Percentiles rank a stretch among this genome's conserved stretches.
Conservation (phyloP, 192 early-diverging fungal species). For the Funneliformis mosseae region DNA sequence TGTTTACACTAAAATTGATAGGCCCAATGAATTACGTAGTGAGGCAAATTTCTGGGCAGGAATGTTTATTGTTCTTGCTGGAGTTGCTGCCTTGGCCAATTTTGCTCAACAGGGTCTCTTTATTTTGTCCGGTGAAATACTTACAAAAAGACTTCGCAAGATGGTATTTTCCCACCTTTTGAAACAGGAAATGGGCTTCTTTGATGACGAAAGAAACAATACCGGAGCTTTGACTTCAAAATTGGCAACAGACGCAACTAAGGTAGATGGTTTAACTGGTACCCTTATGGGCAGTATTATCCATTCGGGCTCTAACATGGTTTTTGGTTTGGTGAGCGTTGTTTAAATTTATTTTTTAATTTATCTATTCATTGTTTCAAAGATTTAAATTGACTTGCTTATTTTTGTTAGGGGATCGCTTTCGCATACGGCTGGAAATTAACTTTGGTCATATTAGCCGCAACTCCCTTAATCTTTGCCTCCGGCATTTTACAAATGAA, state of each 20-base stretch:
- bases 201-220: conserved; percentile 74
- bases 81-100: conserved; percentile 55
- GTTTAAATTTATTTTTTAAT: background rate
- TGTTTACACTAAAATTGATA: background rate
- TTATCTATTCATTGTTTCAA: conserved; percentile 8
- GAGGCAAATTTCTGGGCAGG: conserved; percentile 54
- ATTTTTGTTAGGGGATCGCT: conserved; percentile 3
- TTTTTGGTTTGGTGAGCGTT: conserved; percentile 34
- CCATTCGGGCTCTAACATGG: conserved; percentile 42
- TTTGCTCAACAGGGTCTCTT: conserved; percentile 59
- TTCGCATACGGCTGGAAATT: conserved; percentile 28
- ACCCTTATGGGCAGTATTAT: conserved; percentile 54
- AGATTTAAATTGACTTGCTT: background rate
- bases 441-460: conserved; percentile 25
- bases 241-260: conserved; percentile 76
- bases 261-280: conserved; percentile 49
- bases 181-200: conserved; percentile 84
- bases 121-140: conserved; percentile 48
- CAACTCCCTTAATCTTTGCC: conserved; percentile 26
- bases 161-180: conserved; percentile 71
- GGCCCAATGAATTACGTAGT: background rate
- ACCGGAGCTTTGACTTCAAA: conserved; percentile 80
- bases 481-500: conserved; percentile 53
- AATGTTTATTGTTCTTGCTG: conserved; percentile 52
- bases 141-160: conserved; percentile 61